These are phyloP conservation scores for Annulohypoxylon truncatum DNA, from an alignment of 2,329 filamentous ascomycete genomes.

Conservation along the genomic window DNA sequence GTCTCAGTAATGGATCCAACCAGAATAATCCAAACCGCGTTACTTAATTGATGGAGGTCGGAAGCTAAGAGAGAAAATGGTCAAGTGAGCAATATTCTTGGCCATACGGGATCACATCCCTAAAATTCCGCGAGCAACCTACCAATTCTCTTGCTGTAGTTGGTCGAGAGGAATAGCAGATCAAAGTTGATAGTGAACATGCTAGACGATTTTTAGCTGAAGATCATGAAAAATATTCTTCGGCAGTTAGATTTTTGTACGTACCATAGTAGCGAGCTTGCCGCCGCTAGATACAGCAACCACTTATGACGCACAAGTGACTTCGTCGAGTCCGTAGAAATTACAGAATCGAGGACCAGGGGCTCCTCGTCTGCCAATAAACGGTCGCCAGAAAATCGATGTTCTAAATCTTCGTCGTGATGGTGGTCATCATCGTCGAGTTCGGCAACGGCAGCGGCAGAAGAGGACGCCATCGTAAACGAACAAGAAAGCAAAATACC, in stretches of 20 bases:
- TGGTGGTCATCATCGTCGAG: neutral
- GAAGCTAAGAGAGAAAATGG: constrained; percentile 11
- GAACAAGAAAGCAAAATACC: neutral
- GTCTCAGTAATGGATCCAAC: constrained; percentile 27
- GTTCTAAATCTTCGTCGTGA: constrained; percentile 21
- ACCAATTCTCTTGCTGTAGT: constrained; percentile 31
- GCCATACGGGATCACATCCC: neutral
- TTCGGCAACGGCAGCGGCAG: neutral
- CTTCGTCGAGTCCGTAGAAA: neutral
- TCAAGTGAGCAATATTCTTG: constrained; percentile 4
- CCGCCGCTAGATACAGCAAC: constrained; percentile 20
- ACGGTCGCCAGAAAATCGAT: constrained; percentile 12
- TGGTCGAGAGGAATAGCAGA: constrained; percentile 26
- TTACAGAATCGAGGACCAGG: neutral
- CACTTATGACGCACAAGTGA: neutral
- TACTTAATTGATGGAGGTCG: constrained; percentile 24
- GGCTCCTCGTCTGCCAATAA: constrained; percentile 16
- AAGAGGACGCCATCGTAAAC: constrained; percentile 8
- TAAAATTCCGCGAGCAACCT: neutral
- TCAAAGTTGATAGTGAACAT: constrained; percentile 31
- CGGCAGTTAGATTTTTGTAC: constrained; percentile 7
- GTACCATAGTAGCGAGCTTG: constrained; percentile 21
- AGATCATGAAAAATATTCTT: neutral
- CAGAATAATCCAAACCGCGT: constrained; percentile 25
- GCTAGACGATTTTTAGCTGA: constrained; percentile 16